A percentile compares a stretch with the other conserved stretches of the same genome.
Conservation (phyloP, 176 grass and related monocot species). For the Aegilops tauschii region DNA sequence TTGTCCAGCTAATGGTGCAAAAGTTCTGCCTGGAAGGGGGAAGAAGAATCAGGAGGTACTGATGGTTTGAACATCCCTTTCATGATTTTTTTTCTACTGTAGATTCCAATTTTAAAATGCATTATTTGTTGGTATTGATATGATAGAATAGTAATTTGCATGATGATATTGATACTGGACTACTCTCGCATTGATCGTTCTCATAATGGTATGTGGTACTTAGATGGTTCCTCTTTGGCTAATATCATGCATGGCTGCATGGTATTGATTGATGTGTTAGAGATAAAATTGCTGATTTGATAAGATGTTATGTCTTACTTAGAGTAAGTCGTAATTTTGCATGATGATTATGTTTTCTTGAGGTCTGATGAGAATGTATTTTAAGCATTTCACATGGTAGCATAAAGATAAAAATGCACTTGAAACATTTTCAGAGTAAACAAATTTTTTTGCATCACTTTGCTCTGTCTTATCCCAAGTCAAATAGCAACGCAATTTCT, state of each 20-base stretch:
- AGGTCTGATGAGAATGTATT: not conserved
- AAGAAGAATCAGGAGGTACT: slow-evolving; percentile 52
- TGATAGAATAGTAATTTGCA: not conserved
- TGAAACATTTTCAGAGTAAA: not conserved
- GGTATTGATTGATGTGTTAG: not conserved
- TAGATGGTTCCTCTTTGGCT: not conserved
- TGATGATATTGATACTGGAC: not conserved
- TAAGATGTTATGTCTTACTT: not conserved
- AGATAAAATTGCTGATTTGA: not conserved
- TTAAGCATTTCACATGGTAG: not conserved
- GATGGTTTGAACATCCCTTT: not conserved
- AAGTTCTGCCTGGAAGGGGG: slow-evolving; percentile 31
- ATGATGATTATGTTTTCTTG: not conserved
- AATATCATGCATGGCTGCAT: not conserved
- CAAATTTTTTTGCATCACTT: not conserved
- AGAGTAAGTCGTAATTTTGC: not conserved
- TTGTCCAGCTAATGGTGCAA: slow-evolving; percentile 30
- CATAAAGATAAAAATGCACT: not conserved
- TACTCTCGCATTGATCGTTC: not conserved
- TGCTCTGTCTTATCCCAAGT: not conserved
- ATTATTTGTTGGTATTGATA: not conserved
- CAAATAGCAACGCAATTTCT: not conserved
- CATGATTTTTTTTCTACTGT: not conserved
- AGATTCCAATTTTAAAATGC: not conserved
- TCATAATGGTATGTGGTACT: not conserved